Evolutionary conservation across 345 rosid genomes (phyloP), one percentile per base, ranked within the genome.

Genomic region (Euphorbia peplus): DNA sequence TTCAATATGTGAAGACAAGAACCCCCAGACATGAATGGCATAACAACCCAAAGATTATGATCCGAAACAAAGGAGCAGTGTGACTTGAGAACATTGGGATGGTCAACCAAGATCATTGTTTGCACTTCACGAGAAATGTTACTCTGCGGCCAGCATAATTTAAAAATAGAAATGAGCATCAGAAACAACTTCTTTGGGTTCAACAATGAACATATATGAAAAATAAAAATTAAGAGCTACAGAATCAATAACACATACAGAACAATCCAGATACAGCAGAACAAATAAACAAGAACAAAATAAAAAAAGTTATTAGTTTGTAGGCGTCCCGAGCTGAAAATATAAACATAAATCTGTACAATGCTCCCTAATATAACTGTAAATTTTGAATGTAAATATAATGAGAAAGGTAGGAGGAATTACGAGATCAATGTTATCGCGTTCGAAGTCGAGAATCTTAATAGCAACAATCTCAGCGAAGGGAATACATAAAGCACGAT

Each of bases 1-100:
- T 95, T 95, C 70, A 95, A 66, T 47, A 95, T 91, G 76, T 95
- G 99, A 72, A 91, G 98, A 75, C 96, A 95, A 66, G 99, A 95
- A 21, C 99, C 99, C 39, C 99, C 99, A 55, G 99, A 75, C 98
- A 95, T 95, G 80, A 76, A 95, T 24, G 99, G 98, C 99, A 95
- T 95, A 55, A 91, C 89, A 48, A 95, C 92, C 99, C 99, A 95
- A 70, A 95, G 61, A 74, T 84, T 95, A 66, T 95, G 99, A 63
- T 88, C 98, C 57, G 76, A 87, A 63, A 91, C 99, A 66, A 95
- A 95, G 15, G 98, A 95, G 73, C 99, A 95, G 72, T 88, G 90
- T 8, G 99, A 92, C 76, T 85, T 88, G 76, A 95, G 90, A 64
- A 95, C 88, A 79, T 91, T 95, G 29, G 91, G 90, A 78, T 95